Evolutionary conservation across 2,329 filamentous ascomycete genomes (phyloP).

Genomic region (Torrubiellomyces zombiae): DNA sequence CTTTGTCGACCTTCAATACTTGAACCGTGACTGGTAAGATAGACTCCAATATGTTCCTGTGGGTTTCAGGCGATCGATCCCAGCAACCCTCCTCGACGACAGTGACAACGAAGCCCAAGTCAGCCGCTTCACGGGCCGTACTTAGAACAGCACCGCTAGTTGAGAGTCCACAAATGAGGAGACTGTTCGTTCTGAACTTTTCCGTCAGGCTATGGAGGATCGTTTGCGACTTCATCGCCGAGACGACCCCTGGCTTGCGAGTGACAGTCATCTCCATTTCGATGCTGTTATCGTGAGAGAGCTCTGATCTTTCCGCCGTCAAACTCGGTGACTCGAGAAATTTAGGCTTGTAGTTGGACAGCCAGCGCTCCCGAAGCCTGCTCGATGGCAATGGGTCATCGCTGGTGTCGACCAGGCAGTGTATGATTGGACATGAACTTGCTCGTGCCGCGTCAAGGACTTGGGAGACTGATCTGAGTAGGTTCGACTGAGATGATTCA

Average conservation of each 20-base stretch:
- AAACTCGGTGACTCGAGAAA: neutral
- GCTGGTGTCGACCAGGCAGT: slow-evolving; percentile 4
- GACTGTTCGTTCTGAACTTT: slow-evolving; percentile 1
- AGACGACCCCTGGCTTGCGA: slow-evolving; percentile 4
- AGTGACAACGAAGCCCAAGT: slow-evolving; percentile 5
- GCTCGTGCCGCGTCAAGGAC: slow-evolving; percentile 4
- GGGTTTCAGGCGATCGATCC: slow-evolving; percentile 3
- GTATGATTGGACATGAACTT: slow-evolving; percentile 2
- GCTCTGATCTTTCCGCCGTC: too few relatives aligned
- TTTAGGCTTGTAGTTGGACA: slow-evolving; percentile 3
- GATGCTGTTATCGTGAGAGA: too few relatives aligned
- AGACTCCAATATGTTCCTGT: slow-evolving; percentile 2
- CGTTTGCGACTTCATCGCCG: slow-evolving; percentile 3
- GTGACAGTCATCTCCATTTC: slow-evolving; percentile 2
- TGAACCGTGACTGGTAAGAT: slow-evolving; percentile 4
- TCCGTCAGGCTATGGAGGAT: slow-evolving; percentile 3
- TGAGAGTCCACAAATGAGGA: slow-evolving; percentile 5
- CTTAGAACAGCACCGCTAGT: slow-evolving; percentile 6
- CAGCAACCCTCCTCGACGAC: slow-evolving; percentile 5
- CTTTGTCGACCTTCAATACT: too few relatives aligned
- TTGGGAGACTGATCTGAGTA: slow-evolving; percentile 3
- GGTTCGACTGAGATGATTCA: neutral
- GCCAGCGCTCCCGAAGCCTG: slow-evolving; percentile 4
- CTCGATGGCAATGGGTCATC: slow-evolving; percentile 2
- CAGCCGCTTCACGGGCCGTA: slow-evolving; percentile 5